Evolutionary conservation across 306 rosid genomes (phyloP).

Genomic region (Begonia fuchsioides): DNA sequence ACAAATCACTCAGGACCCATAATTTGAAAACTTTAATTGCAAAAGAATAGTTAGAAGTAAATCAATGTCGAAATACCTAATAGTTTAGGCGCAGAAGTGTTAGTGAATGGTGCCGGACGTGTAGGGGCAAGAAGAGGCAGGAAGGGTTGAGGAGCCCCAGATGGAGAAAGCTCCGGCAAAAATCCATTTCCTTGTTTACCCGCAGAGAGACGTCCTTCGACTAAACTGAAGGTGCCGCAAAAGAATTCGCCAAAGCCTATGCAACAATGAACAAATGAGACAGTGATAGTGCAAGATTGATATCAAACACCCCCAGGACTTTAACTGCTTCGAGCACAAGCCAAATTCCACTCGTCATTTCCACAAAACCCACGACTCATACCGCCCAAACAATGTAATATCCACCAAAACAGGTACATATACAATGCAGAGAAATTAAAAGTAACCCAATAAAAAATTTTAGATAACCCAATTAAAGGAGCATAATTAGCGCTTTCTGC

Average conservation of each 20-base stretch:
- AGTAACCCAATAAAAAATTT: background rate
- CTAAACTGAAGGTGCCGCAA: constrained; percentile 22
- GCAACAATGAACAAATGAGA: constrained; percentile 13
- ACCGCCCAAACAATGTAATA: background rate
- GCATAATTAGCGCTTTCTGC: background rate
- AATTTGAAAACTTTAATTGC: no score
- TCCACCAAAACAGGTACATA: background rate
- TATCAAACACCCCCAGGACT: no score
- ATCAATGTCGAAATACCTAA: constrained; percentile 43
- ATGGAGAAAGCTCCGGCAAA: constrained; percentile 52
- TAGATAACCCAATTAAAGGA: constrained; percentile 4
- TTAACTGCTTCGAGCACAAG: no score
- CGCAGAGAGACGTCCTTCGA: constrained; percentile 11
- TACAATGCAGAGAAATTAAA: background rate
- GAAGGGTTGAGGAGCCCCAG: constrained; percentile 64
- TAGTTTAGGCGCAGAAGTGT: constrained; percentile 54
- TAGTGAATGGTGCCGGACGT: constrained; percentile 69
- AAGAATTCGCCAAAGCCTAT: constrained; percentile 32
- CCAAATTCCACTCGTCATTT: background rate
- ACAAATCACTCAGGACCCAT: no score
- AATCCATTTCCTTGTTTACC: constrained; percentile 26
- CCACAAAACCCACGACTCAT: background rate
- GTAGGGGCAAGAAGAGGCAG: constrained; percentile 93
- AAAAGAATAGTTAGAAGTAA: no score
- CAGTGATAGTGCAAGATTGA: no score